Base-by-base conservation (phyloP, 306 rosid species). In the Prunus mongolica region DNA sequence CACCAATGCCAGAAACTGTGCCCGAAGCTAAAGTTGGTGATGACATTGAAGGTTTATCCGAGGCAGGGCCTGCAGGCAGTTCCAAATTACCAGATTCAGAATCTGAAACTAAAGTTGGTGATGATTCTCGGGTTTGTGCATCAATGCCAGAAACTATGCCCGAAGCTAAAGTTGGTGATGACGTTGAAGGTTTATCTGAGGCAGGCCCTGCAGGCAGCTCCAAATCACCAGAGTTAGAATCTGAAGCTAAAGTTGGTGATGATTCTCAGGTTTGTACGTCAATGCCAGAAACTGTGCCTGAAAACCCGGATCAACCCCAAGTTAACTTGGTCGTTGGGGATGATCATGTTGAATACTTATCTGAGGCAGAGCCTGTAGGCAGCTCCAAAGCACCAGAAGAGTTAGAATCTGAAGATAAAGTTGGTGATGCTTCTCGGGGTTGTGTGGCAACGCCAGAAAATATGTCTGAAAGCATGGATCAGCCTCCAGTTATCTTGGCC, bases 371-470 rank as follows among this genome's bases (percentile, higher is more conserved):
- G 24, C 74, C 62, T 28, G 16, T 51, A 12, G 63, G 74, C 52
- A 38, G 5, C 54, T 72, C 19, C 65, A 57, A 71, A 19, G 6
- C 75, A 13, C 54, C 10, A 4, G 20, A n/a, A 12, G 72, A 58
- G 63, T 24, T 67, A 54, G 69, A 79, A 60, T 58, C 69, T 57
- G 72, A 83, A 62, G 72, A 49, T 49, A 69, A 77, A 61, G 69
- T 54, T 28, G 57, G 32, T 71, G 80, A 41, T 64, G 55, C 38
- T 68, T 66, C 80, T 62, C 77, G 4, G 57, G 56, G 38, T 44
- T 52, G 74, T 71, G 76, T 44, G 45, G 25, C 38, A 28, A 66
- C 44, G 60, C 72, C 61, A 8, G 73, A 74, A 67, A 28, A 52
- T 70, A 22, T 22, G 3, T n/a, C 54, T 12, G 71, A 24, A 12